Base-by-base conservation (phyloP, 306 rosid genomes). In the Begonia loranthoides region DNA sequence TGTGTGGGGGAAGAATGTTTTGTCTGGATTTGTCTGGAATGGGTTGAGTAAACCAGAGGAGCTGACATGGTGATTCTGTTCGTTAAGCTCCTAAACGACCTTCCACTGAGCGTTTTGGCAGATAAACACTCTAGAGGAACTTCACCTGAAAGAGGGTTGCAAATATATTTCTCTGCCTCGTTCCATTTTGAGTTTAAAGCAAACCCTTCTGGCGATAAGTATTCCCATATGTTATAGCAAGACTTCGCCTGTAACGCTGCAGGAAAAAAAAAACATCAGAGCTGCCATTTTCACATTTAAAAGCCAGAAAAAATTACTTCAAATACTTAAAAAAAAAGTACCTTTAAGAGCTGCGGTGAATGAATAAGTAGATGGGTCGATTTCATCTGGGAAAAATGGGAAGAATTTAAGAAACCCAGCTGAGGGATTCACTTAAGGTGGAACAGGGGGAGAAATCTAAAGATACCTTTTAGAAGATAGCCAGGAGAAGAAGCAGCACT, bases 401-500 rank as follows among this genome's bases (percentile, higher is more conserved):
- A 13, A 33, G 44, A 10, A 9, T 7, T 54, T 14, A 13, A 8
- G 52, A 8, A 63, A 47, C 11, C 17, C 15, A 16, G 28, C 39
- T 1, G 49, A 52, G n/a, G 38, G 24, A 48, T 39, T 7, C 49
- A 17, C 21, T 57, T 38, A 17, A 14, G 13, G 36, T 7, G 28
- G 62, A 53, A 54, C 2, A 45, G 33, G 12, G 56, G 2, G 13
- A 22, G 15, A 51, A 21, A 4, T 43, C n/a, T 43, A 33, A 0
- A 46, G 11, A 47, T 65, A 85, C 99, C 99, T 82, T 75, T 82
- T 5, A 70, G 69, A 17, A 72, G 62, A 76, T 72, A 72, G 49
- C 94, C 99, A 62, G 99, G 94, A 4, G 95, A 90, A 72, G 99
- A 82, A 73, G 92, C 82, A 55, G 94, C 81, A 60, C 99, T 90